phyloP scores from a whole-genome alignment of 495 filamentous ascomycete species.

The Hypoxylon cercidicola region DNA sequence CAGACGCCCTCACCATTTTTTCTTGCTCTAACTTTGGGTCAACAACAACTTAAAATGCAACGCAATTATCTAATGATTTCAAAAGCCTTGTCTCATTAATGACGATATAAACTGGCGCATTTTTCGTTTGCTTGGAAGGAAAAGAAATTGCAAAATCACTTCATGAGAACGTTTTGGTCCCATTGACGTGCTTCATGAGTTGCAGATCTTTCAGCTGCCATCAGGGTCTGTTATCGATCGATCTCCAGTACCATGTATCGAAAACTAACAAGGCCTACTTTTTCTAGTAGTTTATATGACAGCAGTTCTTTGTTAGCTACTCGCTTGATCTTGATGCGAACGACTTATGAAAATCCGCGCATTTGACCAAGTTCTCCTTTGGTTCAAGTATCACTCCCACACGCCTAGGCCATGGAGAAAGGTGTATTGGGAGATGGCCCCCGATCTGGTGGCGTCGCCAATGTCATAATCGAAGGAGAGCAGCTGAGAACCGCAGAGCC shows the following conservation, averaged over 20 bases:
- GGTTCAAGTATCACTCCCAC: not conserved
- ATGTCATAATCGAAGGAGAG: not conserved
- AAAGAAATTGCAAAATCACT: not conserved
- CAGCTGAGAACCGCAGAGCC: conserved; percentile 5
- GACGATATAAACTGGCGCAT: too few relatives aligned
- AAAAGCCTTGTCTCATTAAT: too few relatives aligned
- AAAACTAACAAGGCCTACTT: conserved; percentile 6
- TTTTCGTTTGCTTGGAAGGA: too few relatives aligned
- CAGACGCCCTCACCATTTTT: too few relatives aligned
- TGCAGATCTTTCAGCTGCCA: conserved; percentile 20
- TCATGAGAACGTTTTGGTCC: conserved; percentile 19
- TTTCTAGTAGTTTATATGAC: conserved; percentile 15
- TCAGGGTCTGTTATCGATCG: conserved; percentile 26
- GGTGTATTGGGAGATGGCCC: conserved; percentile 2
- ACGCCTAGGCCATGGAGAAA: conserved; percentile 24
- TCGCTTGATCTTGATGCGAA: not conserved
- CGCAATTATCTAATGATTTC: too few relatives aligned
- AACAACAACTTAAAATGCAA: too few relatives aligned
- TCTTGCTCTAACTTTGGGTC: too few relatives aligned
- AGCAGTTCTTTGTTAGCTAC: conserved; percentile 3
- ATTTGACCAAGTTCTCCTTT: conserved; percentile 1
- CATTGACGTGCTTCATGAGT: conserved; percentile 3
- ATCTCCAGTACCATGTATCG: not conserved
- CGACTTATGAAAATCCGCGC: not conserved
- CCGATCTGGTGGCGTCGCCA: conserved; percentile 15